A percentile compares a stretch with the other conserved stretches of the same genome.
Conservation (phyloP, 2,329 filamentous ascomycete genomes). For the Fusarium longipes region DNA sequence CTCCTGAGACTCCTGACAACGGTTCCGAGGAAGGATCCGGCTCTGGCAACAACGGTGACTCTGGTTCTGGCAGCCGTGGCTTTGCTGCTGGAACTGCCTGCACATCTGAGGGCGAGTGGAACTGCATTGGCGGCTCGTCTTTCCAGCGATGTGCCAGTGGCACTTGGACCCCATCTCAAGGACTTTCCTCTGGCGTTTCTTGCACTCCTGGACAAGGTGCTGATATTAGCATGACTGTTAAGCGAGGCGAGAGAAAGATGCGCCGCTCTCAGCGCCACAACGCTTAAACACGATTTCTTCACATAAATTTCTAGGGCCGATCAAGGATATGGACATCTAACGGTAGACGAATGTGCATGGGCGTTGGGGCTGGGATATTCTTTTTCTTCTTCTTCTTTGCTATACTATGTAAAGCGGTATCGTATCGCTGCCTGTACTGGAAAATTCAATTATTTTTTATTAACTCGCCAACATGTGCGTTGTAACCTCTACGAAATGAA, state of each 20-base stretch:
- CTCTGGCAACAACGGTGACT: not conserved
- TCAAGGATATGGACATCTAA: not conserved
- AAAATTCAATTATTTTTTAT: too few relatives aligned
- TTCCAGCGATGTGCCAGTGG: constrained; percentile 68
- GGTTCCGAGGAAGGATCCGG: not conserved
- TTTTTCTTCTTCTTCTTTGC: too few relatives aligned
- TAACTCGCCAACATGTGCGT: too few relatives aligned
- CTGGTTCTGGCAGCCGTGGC: constrained; percentile 44
- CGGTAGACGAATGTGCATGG: too few relatives aligned
- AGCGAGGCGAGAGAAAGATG: constrained; percentile 35
- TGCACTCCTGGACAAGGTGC: constrained; percentile 58
- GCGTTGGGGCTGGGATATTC: not conserved
- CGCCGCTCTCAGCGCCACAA: constrained; percentile 46
- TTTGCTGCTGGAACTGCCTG: constrained; percentile 59
- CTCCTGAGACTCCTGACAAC: not conserved
- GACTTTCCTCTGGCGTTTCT: constrained; percentile 58
- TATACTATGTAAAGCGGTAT: too few relatives aligned
- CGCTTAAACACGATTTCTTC: not conserved
- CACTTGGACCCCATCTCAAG: constrained; percentile 58
- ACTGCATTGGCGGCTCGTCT: constrained; percentile 62
- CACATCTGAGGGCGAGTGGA: constrained; percentile 62
- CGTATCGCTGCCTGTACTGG: too few relatives aligned
- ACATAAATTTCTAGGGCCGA: not conserved
- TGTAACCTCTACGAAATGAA: too few relatives aligned
- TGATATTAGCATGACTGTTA: constrained; percentile 51